These are phyloP conservation scores for Diplodia intermedia DNA, from an alignment of 2,329 filamentous ascomycete species.

Conservation along the genomic window DNA sequence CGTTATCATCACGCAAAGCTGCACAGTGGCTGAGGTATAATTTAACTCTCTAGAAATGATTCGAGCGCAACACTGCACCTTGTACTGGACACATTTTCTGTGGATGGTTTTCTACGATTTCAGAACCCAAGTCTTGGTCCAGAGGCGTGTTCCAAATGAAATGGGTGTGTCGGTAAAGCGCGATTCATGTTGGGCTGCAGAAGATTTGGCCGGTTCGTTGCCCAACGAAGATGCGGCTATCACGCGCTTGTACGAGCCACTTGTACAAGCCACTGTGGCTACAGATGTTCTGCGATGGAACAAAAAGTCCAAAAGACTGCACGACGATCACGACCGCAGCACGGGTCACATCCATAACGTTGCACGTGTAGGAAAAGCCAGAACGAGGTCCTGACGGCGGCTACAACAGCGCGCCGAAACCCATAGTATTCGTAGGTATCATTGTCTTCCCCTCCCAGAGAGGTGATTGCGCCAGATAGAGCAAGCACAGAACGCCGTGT, in stretches of 20 bases:
- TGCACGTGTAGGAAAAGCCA: neutral
- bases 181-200: too few relatives aligned
- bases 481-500: conserved; percentile 4
- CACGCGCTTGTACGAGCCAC: neutral
- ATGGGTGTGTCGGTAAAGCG: too few relatives aligned
- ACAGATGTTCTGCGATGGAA: neutral
- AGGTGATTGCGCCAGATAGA: conserved; percentile 2
- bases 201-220: too few relatives aligned
- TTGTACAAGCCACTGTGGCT: neutral
- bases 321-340: neutral
- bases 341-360: neutral
- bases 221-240: too few relatives aligned
- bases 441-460: neutral
- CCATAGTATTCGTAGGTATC: conserved; percentile 28
- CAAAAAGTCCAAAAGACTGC: neutral
- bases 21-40: neutral
- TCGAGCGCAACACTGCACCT: neutral
- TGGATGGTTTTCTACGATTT: neutral
- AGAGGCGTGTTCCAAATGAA: neutral
- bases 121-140: neutral
- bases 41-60: neutral
- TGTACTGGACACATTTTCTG: neutral
- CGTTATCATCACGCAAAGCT: neutral
- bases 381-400: neutral
- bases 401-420: neutral